These are phyloP conservation scores for Diaporthe batatas DNA, from an alignment of 2,329 filamentous ascomycete species.

Conservation along the genomic window DNA sequence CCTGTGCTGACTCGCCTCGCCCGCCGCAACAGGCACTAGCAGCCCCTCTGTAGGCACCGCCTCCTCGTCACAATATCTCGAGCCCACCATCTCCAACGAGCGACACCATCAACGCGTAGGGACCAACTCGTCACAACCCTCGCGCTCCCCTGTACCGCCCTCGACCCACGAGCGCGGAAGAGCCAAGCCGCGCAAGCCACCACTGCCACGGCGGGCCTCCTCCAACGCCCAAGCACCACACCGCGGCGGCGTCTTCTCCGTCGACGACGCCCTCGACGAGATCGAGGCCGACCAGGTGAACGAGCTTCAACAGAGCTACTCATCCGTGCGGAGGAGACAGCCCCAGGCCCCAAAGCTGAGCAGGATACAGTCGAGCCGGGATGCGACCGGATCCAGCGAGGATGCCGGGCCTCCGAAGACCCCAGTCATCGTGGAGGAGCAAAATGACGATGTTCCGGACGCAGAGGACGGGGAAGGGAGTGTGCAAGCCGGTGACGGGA, in stretches of 20 bases:
- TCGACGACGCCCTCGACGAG: conserved; percentile 88
- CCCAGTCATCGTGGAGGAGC: conserved; percentile 41
- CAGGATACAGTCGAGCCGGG: conserved; percentile 49
- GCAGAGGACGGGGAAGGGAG: conserved; percentile 36
- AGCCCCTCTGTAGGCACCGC: conserved; percentile 48
- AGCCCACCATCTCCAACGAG: conserved; percentile 45
- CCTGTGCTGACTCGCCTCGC: conserved; percentile 45
- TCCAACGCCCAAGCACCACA: conserved; percentile 79
- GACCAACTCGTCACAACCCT: conserved; percentile 53
- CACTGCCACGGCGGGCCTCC: conserved; percentile 79
- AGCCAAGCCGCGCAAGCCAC: conserved; percentile 76
- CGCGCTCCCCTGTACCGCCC: conserved; percentile 59
- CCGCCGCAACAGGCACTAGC: conserved; percentile 50
- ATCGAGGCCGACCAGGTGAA: conserved; percentile 75
- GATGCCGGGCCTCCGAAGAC: conserved; percentile 31
- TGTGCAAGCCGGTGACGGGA: conserved; percentile 51
- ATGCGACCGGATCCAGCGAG: conserved; percentile 46
- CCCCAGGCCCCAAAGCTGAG: conserved; percentile 50
- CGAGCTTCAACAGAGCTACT: conserved; percentile 59
- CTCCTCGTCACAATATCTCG: conserved; percentile 41
- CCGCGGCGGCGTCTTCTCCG: conserved; percentile 88
- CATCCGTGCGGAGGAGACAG: conserved; percentile 56
- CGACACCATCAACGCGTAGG: conserved; percentile 58
- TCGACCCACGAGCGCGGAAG: conserved; percentile 63
- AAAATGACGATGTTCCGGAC: conserved; percentile 37